Evolutionary conservation across 129 eudicot genomes (phyloP).

Genomic region (Sambucus nigra): DNA sequence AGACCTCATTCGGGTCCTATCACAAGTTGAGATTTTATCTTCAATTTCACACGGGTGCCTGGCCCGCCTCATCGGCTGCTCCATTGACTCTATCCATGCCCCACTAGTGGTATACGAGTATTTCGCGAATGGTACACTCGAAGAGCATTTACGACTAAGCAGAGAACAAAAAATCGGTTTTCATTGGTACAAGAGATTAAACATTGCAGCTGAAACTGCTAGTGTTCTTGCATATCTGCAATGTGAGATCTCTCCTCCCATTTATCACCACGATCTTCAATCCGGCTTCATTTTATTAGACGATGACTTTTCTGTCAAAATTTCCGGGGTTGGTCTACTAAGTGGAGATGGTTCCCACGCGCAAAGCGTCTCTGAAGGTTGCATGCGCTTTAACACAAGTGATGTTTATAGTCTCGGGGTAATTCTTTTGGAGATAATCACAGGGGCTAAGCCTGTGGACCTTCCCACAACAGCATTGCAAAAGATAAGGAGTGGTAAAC

Average conservation of each 20-base stretch:
- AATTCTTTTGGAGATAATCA: conserved; percentile 62
- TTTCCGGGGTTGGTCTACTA: conserved; percentile 51
- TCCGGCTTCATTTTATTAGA: conserved; percentile 57
- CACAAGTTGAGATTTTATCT: conserved; percentile 48
- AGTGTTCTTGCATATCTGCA: conserved; percentile 61
- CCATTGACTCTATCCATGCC: conserved; percentile 54
- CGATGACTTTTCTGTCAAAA: conserved; percentile 35
- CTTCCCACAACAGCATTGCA: conserved; percentile 35
- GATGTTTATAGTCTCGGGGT: conserved; percentile 71
- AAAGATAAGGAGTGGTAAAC: conserved; percentile 64
- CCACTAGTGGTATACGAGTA: conserved; percentile 62
- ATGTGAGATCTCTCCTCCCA: conserved; percentile 61
- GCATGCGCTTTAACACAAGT: not conserved
- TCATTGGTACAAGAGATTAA: conserved; percentile 61
- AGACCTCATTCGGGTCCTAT: conserved; percentile 47
- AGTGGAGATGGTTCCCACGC: conserved; percentile 4
- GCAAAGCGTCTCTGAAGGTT: conserved; percentile 2
- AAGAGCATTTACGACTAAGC: conserved; percentile 35
- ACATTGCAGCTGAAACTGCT: conserved; percentile 50
- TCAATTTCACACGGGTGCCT: conserved; percentile 50
- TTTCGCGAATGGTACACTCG: conserved; percentile 64
- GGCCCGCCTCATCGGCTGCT: conserved; percentile 80
- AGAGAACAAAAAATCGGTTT: conserved; percentile 31
- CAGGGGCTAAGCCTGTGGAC: conserved; percentile 34
- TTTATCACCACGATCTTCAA: conserved; percentile 53